Percentiles rank a stretch among this genome's conserved stretches.
Evolutionary conservation across 2,329 filamentous ascomycete genomes (phyloP).

Genomic region (Didymosphaeria variabile): DNA sequence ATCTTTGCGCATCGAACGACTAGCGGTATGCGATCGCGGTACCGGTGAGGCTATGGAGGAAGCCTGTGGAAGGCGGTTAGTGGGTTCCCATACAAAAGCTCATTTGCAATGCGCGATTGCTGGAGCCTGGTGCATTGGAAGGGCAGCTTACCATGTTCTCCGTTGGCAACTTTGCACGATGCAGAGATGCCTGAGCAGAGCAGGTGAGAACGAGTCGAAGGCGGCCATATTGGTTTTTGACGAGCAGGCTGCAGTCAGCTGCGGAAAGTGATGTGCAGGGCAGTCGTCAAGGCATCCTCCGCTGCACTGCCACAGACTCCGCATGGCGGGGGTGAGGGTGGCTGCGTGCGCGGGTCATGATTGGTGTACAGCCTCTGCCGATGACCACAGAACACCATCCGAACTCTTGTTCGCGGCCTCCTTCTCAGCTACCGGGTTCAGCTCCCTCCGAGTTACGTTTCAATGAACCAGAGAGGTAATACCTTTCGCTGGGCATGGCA

Average conservation of each 20-base stretch:
- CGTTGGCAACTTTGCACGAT: constrained; percentile 19
- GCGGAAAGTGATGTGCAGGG: constrained; percentile 19
- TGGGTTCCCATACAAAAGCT: neutral
- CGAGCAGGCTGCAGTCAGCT: constrained; percentile 32
- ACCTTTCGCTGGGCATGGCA: neutral
- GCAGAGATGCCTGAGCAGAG: constrained; percentile 27
- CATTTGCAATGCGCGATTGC: neutral
- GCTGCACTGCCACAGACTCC: constrained; percentile 23
- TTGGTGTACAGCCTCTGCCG: constrained; percentile 17
- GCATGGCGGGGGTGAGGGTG: constrained; percentile 15
- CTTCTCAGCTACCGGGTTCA: neutral
- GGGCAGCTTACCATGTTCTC: constrained; percentile 31
- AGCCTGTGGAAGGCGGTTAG: constrained; percentile 24
- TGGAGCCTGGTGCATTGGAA: constrained; percentile 20
- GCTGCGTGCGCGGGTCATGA: constrained; percentile 16
- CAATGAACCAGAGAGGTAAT: neutral
- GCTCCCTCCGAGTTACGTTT: neutral
- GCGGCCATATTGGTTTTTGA: constrained; percentile 27
- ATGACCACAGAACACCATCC: constrained; percentile 13
- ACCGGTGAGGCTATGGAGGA: constrained; percentile 34
- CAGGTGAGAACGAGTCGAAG: constrained; percentile 14
- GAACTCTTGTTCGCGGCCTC: constrained; percentile 14
- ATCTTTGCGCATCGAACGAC: constrained; percentile 22
- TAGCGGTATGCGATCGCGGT: constrained; percentile 24
- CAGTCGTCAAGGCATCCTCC: constrained; percentile 17